Evolutionary conservation across 805 yeast genomes (phyloP), one percentile per base, ranked within the genome.

Genomic region (Teunomyces kruisii): DNA sequence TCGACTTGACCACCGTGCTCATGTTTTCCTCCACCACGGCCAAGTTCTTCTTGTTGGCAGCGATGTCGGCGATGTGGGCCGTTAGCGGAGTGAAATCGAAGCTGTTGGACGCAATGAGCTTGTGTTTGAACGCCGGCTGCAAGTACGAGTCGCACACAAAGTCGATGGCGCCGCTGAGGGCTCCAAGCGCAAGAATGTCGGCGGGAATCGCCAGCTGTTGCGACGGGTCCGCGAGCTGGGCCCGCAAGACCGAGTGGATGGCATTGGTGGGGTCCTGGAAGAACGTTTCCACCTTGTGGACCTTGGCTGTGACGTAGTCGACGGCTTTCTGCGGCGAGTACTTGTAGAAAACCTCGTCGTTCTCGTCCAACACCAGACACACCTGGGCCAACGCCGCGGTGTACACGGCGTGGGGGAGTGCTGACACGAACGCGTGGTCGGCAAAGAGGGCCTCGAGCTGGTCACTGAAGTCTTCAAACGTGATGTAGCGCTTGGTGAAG

Each of bases 401-500:
- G 9, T 48, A 33, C 9, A 39, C 9, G 3, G 47, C 47, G 39
- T 64, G 59, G 4, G 65, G 62, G 1, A 56, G 32, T 6, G 59
- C 57, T 6, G 61, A 48, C 6, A 70, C 50, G 53, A 62, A 55
- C 15, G 63, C 67, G 15, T 61, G 65, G 13, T 50, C 67, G 30
- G 59, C 59, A 45, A 54, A 64, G 26, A 56, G 53, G 42, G 50
- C 51, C 39, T 58, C 55, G 26, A 72, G 47, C 13, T 54, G 48
- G 50, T 76, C 81, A 6, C 62, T 54, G 3, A 79, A 50, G 54
- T 79, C 83, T 16, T 79, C 80, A 12, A 67, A 51, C 0, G 75
- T 58, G 46, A 70, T 46, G 51, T 64, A 59, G 36, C 77, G 53
- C 37, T 48, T 50, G 33, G 56, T 40, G 32, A 67, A 64, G 17